Evolutionary conservation across 345 rosid genomes (phyloP).

Genomic region (Gossypium longicalyx): DNA sequence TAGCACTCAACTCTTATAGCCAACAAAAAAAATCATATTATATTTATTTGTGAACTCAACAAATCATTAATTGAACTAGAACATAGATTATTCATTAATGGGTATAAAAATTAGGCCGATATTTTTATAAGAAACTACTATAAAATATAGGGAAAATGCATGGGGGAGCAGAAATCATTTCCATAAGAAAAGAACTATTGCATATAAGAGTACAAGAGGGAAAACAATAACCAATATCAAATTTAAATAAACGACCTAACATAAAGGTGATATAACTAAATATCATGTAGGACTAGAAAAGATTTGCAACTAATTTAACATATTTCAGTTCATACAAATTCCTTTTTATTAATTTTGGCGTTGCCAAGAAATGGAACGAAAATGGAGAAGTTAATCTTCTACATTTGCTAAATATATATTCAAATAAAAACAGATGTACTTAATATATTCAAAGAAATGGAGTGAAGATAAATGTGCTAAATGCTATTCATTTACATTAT

Average conservation of each 20-base stretch:
- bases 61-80: background rate
- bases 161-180: background rate
- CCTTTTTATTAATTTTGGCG: background rate
- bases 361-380: background rate
- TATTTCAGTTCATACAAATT: background rate
- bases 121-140: background rate
- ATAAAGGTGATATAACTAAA: background rate
- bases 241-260: background rate
- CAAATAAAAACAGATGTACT: background rate
- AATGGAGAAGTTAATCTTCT: background rate
- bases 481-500: no score
- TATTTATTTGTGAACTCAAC: background rate
- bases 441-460: no score
- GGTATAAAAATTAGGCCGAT: background rate
- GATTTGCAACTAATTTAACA: background rate
- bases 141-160: background rate
- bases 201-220: background rate
- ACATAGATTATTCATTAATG: background rate
- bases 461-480: no score
- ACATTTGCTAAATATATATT: background rate
- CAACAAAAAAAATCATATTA: conserved; percentile 31
- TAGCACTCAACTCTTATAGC: conserved; percentile 90
- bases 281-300: background rate
- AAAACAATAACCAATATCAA: background rate
- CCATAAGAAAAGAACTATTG: background rate